Evolutionary conservation across 2,329 filamentous ascomycete genomes (phyloP).

Genomic region (Calonectria montana): DNA sequence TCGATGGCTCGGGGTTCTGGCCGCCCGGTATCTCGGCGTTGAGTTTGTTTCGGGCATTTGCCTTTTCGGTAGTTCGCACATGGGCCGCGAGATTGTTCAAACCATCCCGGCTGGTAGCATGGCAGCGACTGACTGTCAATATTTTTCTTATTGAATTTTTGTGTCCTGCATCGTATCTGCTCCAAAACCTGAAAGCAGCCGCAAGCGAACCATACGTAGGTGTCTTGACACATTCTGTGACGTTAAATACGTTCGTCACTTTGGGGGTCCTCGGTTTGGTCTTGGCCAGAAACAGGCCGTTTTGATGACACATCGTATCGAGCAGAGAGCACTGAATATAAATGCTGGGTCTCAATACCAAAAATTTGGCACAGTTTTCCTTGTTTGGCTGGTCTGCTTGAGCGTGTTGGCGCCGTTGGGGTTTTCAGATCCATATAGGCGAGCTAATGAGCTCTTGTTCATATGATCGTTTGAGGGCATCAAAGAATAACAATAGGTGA

Average conservation of each 20-base stretch:
- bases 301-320: background rate
- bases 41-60: background rate
- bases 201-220: background rate
- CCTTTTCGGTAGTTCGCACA: background rate
- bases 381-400: too few relatives aligned
- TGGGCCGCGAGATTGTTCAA: background rate
- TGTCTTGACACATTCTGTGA: background rate
- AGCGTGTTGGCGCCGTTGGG: background rate
- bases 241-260: background rate
- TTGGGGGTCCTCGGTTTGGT: too few relatives aligned
- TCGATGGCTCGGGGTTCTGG: background rate
- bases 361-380: background rate
- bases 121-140: background rate
- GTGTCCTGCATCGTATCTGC: background rate
- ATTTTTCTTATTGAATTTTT: background rate
- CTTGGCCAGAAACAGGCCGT: too few relatives aligned
- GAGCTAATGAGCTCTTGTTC: constrained; percentile 16
- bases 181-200: background rate
- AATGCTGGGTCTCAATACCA: background rate
- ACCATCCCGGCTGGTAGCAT: background rate
- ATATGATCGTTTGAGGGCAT: constrained; percentile 12
- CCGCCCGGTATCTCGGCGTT: background rate
- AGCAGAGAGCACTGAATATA: background rate
- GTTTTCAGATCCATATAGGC: background rate
- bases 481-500: constrained; percentile 7